Evolutionary conservation across 1,284 basidiomycete genomes (phyloP), one percentile per base, ranked within the genome.

Genomic region (Ganoderma leucocontextum): DNA sequence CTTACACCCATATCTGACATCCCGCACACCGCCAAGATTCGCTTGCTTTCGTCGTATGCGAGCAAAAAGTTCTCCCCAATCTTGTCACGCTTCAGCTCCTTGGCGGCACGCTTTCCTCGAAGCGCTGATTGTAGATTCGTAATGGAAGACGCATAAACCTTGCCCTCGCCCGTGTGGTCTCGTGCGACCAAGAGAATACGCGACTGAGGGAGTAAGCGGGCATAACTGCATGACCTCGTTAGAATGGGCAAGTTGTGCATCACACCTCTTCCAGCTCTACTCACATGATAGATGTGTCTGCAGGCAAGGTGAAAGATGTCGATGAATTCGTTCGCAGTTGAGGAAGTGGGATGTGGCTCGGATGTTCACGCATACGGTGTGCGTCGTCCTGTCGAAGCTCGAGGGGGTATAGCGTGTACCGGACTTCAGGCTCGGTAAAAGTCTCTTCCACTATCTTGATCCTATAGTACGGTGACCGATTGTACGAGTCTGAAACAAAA

Each of bases 11-110:
- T 22, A 38, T 66, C 83, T 2, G 80, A 78, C 0, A 78, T 72
- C 9, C 80, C 79, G 42, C 85, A 85, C 0, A 89, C 68, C 0
- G 80, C 81, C 19, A 89, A 73, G 75, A 82, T 81, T 0, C 82
- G 81, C 70, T 83, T 86, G 8, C 74, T 73, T 72, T 89, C 88
- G 52, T 89, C 85, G 64, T 82, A 87, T 0, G 87, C 79, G 2
- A 89, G 63, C 4, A 84, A 17, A 49, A 82, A 79, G 8, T 84
- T 74, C 0, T 78, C 73, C 0, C 86, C 88, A 2, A 87, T 80
- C 70, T 83, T 86, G 65, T 83, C 82, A 9, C 79, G 80, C 58
- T 83, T 77, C 10, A 89, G 74, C 0, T 38, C 66, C 41, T 1
- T 71, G 55, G 0, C 68, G 63, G 4, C 36, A 17, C 69, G 74